phyloP scores from a whole-genome alignment of 192 early-diverging fungal species.

The Coemansia sp. region DNA sequence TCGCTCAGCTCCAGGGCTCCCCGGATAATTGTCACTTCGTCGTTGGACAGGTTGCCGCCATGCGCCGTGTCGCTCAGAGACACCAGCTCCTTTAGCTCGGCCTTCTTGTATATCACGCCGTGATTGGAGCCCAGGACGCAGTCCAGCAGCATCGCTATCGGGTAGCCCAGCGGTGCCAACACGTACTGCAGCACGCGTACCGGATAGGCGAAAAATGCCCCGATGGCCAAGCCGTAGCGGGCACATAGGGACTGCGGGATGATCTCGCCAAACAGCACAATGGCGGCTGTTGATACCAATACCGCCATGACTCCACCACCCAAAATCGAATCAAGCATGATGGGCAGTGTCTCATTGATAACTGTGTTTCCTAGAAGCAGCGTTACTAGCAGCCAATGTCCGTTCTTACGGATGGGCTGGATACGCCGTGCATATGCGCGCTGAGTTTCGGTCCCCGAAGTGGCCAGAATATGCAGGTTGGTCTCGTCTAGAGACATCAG shows the following conservation, averaged over 20 bases:
- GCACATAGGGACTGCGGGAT: conserved; percentile 91
- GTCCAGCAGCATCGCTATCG: conserved; percentile 84
- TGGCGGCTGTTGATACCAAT: conserved; percentile 78
- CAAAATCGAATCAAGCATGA: conserved; percentile 75
- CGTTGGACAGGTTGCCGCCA: conserved; percentile 67
- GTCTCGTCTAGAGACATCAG: conserved; percentile 82
- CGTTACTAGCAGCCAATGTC: conserved; percentile 92
- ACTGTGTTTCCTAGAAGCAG: conserved; percentile 90
- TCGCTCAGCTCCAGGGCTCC: conserved; percentile 74
- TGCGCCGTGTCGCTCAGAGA: conserved; percentile 67
- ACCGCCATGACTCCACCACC: conserved; percentile 80
- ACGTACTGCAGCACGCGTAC: conserved; percentile 67
- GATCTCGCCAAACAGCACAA: conserved; percentile 95
- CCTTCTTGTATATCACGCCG: conserved; percentile 81
- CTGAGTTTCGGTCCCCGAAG: conserved; percentile 69
- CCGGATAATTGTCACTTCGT: conserved; percentile 80
- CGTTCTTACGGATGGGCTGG: conserved; percentile 82
- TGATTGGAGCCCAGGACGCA: conserved; percentile 77
- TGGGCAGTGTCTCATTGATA: conserved; percentile 91
- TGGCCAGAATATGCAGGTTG: conserved; percentile 76
- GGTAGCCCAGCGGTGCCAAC: conserved; percentile 71
- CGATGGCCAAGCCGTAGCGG: conserved; percentile 82
- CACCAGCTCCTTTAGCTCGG: conserved; percentile 75
- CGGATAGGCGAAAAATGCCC: conserved; percentile 81
- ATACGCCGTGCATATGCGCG: conserved; percentile 75